A percentile compares a stretch with the other conserved stretches of the same genome.
Conservation (phyloP, 78 protist genomes). For the Monocercomonoides exilis region DNA sequence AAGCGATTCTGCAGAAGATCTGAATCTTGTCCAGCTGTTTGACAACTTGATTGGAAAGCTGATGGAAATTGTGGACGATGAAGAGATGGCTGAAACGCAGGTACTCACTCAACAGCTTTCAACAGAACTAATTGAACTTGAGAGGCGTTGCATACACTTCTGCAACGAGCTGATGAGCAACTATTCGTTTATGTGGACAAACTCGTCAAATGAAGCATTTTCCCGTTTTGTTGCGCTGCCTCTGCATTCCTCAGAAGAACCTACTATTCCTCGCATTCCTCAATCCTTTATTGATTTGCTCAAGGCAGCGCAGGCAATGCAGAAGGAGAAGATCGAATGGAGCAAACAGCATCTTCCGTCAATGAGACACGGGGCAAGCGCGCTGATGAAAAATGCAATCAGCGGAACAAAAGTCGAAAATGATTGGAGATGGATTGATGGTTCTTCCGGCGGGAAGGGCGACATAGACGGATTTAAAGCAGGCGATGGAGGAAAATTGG, state of each 20-base stretch:
- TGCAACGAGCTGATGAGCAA: not conserved
- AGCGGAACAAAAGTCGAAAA: not conserved
- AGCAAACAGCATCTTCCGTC: not conserved
- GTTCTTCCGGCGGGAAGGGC: not conserved
- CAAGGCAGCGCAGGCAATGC: not conserved
- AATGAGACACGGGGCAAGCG: not conserved
- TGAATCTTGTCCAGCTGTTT: not conserved
- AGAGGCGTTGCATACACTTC: not conserved
- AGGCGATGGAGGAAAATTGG: too few relatives aligned
- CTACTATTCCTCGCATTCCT: not conserved
- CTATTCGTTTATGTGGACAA: not conserved
- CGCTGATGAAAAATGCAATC: not conserved
- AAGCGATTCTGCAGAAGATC: not conserved
- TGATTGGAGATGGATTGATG: not conserved
- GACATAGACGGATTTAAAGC: not conserved
- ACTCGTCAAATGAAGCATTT: not conserved
- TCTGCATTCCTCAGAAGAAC: not conserved
- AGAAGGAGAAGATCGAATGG: not conserved
- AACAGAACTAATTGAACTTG: not conserved
- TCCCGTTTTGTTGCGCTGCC: not conserved
- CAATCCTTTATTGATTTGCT: not conserved
- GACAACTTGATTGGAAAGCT: not conserved
- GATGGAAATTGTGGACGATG: not conserved
- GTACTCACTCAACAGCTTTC: not conserved
- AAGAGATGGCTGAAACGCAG: not conserved